Evolutionary conservation across 2,329 filamentous ascomycete genomes (phyloP).

Genomic region (Diaporthe australafricana): DNA sequence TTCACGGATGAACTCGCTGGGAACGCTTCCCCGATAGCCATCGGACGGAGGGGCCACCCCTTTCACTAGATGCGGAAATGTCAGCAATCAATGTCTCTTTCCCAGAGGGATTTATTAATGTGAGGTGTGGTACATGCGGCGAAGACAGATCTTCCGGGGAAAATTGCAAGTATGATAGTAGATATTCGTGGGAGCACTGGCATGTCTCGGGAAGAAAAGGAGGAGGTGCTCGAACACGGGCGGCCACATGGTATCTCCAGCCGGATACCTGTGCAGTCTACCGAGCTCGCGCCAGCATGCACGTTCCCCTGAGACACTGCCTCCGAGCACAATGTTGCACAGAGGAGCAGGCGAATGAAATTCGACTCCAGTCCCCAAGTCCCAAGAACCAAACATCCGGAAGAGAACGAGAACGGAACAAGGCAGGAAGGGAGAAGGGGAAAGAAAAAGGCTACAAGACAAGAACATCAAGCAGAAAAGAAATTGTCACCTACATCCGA

Average conservation of each 20-base stretch:
- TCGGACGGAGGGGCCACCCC: neutral
- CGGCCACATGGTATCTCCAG: slow-evolving; percentile 31
- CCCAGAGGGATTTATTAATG: neutral
- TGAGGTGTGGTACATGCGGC: neutral
- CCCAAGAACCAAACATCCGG: neutral
- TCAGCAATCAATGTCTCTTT: neutral
- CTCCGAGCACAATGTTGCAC: slow-evolving; percentile 10
- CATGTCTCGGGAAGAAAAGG: slow-evolving; percentile 32
- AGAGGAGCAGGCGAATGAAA: neutral
- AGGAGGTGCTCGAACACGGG: slow-evolving; percentile 4
- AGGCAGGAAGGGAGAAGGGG: neutral
- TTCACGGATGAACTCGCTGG: slow-evolving; percentile 47
- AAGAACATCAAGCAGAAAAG: slow-evolving; percentile 3
- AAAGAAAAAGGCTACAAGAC: neutral
- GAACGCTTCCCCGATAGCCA: slow-evolving; percentile 31
- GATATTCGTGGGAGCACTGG: neutral
- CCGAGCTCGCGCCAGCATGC: neutral
- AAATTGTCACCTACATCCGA: slow-evolving; percentile 45
- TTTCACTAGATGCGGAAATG: neutral
- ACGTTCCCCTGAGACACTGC: slow-evolving; percentile 24
- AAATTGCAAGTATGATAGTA: neutral
- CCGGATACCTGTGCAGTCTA: slow-evolving; percentile 6
- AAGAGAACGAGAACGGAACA: neutral
- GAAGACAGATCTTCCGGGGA: neutral
- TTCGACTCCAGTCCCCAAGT: neutral